Evolutionary conservation across 495 filamentous ascomycete genomes (phyloP).

Genomic region (Evernia prunastri): DNA sequence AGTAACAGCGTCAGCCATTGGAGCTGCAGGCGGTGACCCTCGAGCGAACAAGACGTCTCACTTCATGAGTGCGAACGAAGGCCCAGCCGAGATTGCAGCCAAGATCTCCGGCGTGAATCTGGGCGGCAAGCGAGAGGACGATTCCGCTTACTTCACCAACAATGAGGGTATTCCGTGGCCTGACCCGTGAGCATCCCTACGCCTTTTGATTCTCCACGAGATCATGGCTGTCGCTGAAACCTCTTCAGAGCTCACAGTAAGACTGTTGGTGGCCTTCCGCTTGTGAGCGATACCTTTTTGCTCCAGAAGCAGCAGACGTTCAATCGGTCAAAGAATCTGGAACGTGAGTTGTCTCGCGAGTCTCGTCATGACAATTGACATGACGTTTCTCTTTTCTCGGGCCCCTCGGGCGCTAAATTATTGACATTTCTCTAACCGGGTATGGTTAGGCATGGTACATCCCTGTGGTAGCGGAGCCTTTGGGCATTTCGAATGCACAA

Average conservation of each 20-base stretch:
- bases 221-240: background rate
- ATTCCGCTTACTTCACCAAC: constrained; percentile 52
- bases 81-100: constrained; percentile 49
- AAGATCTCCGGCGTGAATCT: constrained; percentile 45
- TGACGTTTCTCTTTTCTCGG: too few species aligned
- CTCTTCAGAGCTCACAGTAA: constrained; percentile 42
- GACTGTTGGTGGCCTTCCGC: constrained; percentile 51
- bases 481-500: constrained; percentile 45
- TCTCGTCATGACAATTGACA: background rate
- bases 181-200: constrained; percentile 31
- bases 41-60: constrained; percentile 27
- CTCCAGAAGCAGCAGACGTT: constrained; percentile 52
- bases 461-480: constrained; percentile 48
- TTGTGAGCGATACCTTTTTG: constrained; percentile 51
- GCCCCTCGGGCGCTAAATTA: too few species aligned
- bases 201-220: background rate
- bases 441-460: constrained; percentile 41
- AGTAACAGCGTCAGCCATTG: constrained; percentile 31
- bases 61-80: constrained; percentile 47
- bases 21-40: constrained; percentile 29
- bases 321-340: constrained; percentile 48
- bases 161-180: constrained; percentile 54
- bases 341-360: constrained; percentile 32
- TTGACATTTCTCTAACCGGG: too few species aligned
- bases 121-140: constrained; percentile 44